Base-by-base conservation (phyloP, 1,284 basidiomycete genomes). In the Microbotryum silenes-acaulis region DNA sequence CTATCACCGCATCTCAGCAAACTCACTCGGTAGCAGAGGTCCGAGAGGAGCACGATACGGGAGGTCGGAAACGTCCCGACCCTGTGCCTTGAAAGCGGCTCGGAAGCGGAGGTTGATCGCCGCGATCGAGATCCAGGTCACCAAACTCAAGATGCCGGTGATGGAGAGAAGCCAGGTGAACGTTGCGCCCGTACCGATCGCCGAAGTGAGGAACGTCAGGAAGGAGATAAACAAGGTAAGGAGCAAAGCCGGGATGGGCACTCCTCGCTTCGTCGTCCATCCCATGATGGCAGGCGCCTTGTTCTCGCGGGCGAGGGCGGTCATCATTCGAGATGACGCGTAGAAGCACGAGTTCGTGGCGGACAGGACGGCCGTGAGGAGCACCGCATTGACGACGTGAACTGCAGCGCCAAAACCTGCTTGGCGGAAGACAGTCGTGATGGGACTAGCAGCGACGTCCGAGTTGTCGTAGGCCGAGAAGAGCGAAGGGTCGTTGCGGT, bases 341-440 rank as follows among this genome's bases (percentile, higher is more conserved):
- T 60, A 64, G 51, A 64, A 64, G 59, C 62, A 64, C 18, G 54
- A 57, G 55, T 64, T 64, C 27, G 62, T 64, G 1, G 62, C 62
- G 7, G 58, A 59, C 23, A 63, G 37, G 21, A 61, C 54, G 5
- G 45, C 60, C 20, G 61, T 59, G 23, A 64, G 56, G 6, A 64
- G 45, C 1, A 61, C 59, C 2, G 59, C 59, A 45, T 64, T 64
- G 50, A 64, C 62, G 47, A 64, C 54, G 52, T 60, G 59, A 6
- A 61, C 62, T 0, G 62, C 62, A 8, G 62, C 62, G 2, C 55
- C 55, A 45, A 64, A 64, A 2, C 62, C 62, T 10, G 62, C 62
- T 12, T 21, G n/a, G 20, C 29, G 20, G 51, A 64, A 64, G 31
- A 64, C 62, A n/a, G 48, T 57, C 18, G 62, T 63, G 50, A 63